phyloP scores from a whole-genome alignment of 2,329 filamentous ascomycete genomes.

The Bipolaris oryzae region DNA sequence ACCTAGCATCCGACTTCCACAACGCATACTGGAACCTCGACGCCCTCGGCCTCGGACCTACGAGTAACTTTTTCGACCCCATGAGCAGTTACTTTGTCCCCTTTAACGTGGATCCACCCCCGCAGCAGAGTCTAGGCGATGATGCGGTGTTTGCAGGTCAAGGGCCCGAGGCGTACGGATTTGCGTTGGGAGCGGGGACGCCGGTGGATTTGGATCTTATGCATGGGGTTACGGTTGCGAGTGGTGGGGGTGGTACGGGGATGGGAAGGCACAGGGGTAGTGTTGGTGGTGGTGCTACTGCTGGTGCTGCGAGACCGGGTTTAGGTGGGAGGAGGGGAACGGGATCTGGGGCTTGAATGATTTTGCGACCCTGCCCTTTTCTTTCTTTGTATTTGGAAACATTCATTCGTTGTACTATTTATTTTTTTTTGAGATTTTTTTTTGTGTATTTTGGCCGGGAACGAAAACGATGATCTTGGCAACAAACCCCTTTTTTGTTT shows the following conservation, averaged over 20 bases:
- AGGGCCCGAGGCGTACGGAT: conserved; percentile 18
- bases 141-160: conserved; percentile 40
- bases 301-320: background rate
- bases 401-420: too few species aligned
- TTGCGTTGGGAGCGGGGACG: conserved; percentile 17
- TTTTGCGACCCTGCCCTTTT: too few species aligned
- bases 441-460: too few species aligned
- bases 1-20: conserved; percentile 41
- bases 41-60: conserved; percentile 32
- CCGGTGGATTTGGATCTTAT: conserved; percentile 21
- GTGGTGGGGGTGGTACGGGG: background rate
- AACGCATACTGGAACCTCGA: conserved; percentile 45
- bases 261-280: conserved; percentile 4
- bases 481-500: too few species aligned
- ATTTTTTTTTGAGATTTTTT: too few species aligned
- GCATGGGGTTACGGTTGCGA: conserved; percentile 2
- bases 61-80: conserved; percentile 47
- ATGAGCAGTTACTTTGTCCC: conserved; percentile 86
- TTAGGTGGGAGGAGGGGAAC: conserved; percentile 9
- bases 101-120: conserved; percentile 83
- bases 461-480: too few species aligned
- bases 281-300: conserved; percentile 3
- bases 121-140: conserved; percentile 37
- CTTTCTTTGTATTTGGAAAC: too few species aligned
- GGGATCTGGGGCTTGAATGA: conserved; percentile 10